These are phyloP conservation scores for Ophiostoma tasmaniense DNA, from an alignment of 2,329 filamentous ascomycete species.

Conservation along the genomic window DNA sequence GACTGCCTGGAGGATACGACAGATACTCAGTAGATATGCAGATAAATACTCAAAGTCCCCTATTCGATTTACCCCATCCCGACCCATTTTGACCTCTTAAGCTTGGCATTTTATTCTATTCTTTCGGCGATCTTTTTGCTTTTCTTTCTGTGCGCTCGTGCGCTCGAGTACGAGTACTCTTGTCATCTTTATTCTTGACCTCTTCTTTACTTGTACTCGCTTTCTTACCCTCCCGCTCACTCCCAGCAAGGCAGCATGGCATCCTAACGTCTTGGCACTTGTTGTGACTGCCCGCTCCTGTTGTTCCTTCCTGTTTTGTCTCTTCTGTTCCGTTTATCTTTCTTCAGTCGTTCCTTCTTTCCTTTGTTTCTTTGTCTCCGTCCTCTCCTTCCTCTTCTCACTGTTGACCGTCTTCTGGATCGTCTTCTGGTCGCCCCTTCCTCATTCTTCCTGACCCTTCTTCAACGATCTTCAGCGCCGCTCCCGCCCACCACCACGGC, in stretches of 20 bases:
- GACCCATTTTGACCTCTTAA: background rate
- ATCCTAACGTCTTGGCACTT: background rate
- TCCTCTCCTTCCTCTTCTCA: background rate
- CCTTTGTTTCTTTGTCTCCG: background rate
- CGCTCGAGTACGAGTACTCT: background rate
- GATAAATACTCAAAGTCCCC: background rate
- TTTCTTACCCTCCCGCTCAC: background rate
- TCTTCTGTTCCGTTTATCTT: background rate
- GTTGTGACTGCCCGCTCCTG: background rate
- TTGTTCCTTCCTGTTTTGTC: background rate
- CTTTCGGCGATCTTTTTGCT: background rate
- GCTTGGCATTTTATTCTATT: background rate
- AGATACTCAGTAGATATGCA: background rate
- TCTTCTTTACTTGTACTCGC: background rate
- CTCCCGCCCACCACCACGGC: background rate
- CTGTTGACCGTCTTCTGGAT: background rate
- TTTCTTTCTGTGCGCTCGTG: background rate
- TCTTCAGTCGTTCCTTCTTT: background rate
- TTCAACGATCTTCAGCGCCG: background rate
- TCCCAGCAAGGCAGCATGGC: background rate
- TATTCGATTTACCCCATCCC: background rate
- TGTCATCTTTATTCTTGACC: background rate
- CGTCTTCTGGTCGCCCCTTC: background rate
- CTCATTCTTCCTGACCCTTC: background rate
- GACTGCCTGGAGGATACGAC: background rate